Conservation (phyloP, 192 early-diverging fungal species). For the Mortierella antarctica region DNA sequence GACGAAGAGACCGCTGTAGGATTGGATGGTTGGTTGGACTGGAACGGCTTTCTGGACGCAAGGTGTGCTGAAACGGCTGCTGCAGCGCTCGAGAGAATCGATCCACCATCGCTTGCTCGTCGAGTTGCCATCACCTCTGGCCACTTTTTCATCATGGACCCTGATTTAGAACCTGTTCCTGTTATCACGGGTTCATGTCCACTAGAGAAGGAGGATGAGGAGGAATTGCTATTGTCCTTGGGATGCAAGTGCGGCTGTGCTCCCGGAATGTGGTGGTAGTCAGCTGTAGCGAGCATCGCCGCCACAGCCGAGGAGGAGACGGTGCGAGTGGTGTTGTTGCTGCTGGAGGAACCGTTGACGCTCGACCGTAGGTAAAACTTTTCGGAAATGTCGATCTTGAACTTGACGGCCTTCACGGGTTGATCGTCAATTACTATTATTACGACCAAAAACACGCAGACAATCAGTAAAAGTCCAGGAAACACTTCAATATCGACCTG, state of each 20-base stretch:
- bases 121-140: constrained; percentile 9
- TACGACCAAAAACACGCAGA: neutral
- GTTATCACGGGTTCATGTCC: neutral
- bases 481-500: neutral
- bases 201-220: constrained; percentile 8
- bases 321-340: constrained; percentile 4
- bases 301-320: constrained; percentile 36
- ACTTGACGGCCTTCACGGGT: constrained; percentile 38
- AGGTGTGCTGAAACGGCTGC: constrained; percentile 31
- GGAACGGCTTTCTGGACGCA: constrained; percentile 10
- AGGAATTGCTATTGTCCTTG: constrained; percentile 2
- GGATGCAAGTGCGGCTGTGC: neutral
- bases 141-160: neutral
- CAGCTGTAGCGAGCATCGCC: constrained; percentile 13
- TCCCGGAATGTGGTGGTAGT: neutral
- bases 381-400: constrained; percentile 44
- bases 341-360: neutral
- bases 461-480: neutral
- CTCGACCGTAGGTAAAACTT: constrained; percentile 6
- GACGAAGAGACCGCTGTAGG: neutral
- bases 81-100: constrained; percentile 43
- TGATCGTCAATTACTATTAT: constrained; percentile 30
- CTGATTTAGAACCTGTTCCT: neutral
- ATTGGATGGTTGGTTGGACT: neutral
- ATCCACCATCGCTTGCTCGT: constrained; percentile 42